These are phyloP conservation scores for Hymenoscyphus scutula DNA, from an alignment of 2,329 filamentous ascomycete species.

Conservation along the genomic window DNA sequence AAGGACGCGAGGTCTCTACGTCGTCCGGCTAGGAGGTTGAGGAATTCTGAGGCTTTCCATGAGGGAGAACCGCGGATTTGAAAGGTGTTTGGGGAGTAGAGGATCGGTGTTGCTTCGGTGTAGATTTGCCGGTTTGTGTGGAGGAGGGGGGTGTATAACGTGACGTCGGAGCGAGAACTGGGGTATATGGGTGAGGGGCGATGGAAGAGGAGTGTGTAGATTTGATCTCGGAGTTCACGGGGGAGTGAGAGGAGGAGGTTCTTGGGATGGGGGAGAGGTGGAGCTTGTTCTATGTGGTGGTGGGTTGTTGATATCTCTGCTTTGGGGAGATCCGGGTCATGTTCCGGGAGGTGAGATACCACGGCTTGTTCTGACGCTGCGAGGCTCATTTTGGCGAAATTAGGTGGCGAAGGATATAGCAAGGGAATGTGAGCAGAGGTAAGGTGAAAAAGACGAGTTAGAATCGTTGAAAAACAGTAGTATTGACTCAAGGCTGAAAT, in stretches of 20 bases:
- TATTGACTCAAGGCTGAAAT: no score
- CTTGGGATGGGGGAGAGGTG: no score
- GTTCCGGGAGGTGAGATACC: no score
- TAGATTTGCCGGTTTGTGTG: conserved; percentile 22
- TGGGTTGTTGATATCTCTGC: no score
- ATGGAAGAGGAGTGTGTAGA: conserved; percentile 21
- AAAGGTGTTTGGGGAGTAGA: conserved; percentile 24
- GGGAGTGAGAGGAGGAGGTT: conserved; percentile 13
- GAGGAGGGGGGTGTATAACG: conserved; percentile 17
- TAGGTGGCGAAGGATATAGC: no score
- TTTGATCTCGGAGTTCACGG: conserved; percentile 24
- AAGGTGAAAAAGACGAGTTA: no score
- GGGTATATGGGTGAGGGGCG: conserved; percentile 19
- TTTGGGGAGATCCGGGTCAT: no score
- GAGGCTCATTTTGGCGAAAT: no score
- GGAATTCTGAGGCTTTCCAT: conserved; percentile 17
- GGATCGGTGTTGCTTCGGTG: conserved; percentile 18
- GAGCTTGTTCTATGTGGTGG: no score
- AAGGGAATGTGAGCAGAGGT: no score
- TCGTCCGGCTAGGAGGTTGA: conserved; percentile 21
- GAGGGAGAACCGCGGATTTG: conserved; percentile 20
- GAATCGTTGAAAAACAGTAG: no score
- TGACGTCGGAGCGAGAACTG: conserved; percentile 16
- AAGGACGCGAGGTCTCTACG: background rate
- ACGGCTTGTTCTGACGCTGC: no score